phyloP scores from a whole-genome alignment of 2,329 filamentous ascomycete species.

The Arthrobotrys sinensis region DNA sequence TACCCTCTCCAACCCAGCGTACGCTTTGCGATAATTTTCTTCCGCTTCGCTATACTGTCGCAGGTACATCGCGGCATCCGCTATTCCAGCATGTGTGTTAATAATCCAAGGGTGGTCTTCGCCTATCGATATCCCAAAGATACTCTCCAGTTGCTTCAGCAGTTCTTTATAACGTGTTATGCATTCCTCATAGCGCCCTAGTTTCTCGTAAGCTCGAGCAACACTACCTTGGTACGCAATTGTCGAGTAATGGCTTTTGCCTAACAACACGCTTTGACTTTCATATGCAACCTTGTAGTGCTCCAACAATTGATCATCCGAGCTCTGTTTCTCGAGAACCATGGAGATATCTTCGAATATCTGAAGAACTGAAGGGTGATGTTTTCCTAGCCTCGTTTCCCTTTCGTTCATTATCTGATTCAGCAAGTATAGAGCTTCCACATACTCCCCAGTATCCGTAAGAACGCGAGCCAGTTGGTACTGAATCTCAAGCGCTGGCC shows the following conservation, averaged over 20 bases:
- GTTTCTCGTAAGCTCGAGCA: constrained; percentile 10
- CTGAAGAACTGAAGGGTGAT: constrained; percentile 5
- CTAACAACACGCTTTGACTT: not conserved
- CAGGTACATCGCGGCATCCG: constrained; percentile 7
- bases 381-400: not conserved
- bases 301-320: not conserved
- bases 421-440: constrained; percentile 14
- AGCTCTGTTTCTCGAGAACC: constrained; percentile 9
- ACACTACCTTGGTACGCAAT: constrained; percentile 7
- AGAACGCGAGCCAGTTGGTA: constrained; percentile 23
- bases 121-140: constrained; percentile 19
- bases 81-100: not conserved
- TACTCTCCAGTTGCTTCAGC: constrained; percentile 1
- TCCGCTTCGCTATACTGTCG: constrained; percentile 21
- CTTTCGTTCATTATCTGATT: not conserved
- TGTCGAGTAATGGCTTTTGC: constrained; percentile 21
- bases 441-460: not conserved
- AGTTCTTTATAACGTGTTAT: not conserved
- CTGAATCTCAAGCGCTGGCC: constrained; percentile 1
- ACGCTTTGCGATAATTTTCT: not conserved
- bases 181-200: constrained; percentile 1
- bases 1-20: constrained; percentile 3
- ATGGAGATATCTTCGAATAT: constrained; percentile 6
- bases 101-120: constrained; percentile 32
- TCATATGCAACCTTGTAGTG: constrained; percentile 10